phyloP scores from a whole-genome alignment of 345 rosid genomes.

The Gynandropsis gynandra region DNA sequence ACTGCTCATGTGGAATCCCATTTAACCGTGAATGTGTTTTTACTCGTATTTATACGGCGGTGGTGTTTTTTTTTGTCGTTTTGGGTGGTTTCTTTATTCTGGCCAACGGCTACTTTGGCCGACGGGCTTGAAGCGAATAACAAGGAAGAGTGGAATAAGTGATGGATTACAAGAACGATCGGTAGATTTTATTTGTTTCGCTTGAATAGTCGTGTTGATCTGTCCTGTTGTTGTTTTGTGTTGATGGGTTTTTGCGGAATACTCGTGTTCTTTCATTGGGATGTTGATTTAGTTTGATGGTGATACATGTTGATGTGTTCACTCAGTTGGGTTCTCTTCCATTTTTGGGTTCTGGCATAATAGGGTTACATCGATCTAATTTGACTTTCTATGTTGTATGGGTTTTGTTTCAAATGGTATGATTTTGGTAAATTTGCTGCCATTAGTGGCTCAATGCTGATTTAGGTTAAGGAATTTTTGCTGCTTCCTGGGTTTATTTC shows the following conservation, averaged over 20 bases:
- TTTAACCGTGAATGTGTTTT: slow-evolving; percentile 12
- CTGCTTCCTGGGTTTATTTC: slow-evolving; percentile 14
- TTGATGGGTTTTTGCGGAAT: neutral
- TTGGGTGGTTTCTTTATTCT: neutral
- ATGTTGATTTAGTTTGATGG: slow-evolving; percentile 2
- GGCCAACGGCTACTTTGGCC: slow-evolving; percentile 32
- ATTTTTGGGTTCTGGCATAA: neutral
- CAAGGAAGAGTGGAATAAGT: slow-evolving; percentile 5
- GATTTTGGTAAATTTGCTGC: slow-evolving; percentile 5
- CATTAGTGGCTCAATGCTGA: slow-evolving; percentile 3
- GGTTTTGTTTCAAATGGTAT: slow-evolving; percentile 7
- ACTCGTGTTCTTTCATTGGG: neutral
- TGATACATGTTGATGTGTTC: too few species aligned
- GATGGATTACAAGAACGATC: slow-evolving; percentile 37
- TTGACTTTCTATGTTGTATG: neutral
- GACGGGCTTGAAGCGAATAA: neutral
- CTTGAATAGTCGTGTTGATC: slow-evolving; percentile 15
- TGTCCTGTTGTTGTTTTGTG: neutral
- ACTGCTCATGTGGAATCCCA: slow-evolving; percentile 7
- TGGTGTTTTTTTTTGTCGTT: slow-evolving; percentile 4
- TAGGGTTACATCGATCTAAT: slow-evolving; percentile 4
- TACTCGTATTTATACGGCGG: neutral
- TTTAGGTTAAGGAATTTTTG: neutral
- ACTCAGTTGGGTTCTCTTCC: slow-evolving; percentile 13
- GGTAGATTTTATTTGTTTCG: slow-evolving; percentile 22